These are phyloP conservation scores for Leishmania mexicana DNA, from an alignment of 208 protist genomes.

Conservation along the genomic window DNA sequence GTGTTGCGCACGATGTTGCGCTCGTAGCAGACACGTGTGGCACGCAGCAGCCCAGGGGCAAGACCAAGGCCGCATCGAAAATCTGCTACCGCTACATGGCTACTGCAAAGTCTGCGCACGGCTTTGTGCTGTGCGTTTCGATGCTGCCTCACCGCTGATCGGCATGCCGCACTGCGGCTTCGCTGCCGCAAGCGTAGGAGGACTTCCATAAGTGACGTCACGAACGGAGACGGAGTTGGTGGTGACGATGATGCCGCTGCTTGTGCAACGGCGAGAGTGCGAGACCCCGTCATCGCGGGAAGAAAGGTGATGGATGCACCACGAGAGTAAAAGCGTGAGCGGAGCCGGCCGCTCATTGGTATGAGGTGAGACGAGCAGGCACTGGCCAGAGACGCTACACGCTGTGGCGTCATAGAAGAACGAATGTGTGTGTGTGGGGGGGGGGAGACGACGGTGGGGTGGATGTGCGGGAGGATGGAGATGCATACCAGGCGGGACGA, in stretches of 20 bases:
- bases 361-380: background rate
- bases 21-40: constrained; percentile 24
- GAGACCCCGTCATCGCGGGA: background rate
- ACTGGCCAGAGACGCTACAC: background rate
- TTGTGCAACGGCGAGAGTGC: background rate
- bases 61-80: background rate
- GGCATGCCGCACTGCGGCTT: background rate
- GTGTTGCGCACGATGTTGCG: constrained; percentile 72
- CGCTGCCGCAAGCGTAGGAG: background rate
- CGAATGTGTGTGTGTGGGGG: background rate
- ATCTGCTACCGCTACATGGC: background rate
- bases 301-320: background rate
- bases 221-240: background rate
- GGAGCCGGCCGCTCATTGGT: background rate
- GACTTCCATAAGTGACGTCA: too few species aligned
- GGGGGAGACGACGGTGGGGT: background rate
- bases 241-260: background rate
- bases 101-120: background rate
- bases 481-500: background rate
- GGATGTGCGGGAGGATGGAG: background rate
- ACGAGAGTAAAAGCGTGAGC: background rate
- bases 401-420: background rate
- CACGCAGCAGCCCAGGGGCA: constrained; percentile 7
- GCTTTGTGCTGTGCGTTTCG: background rate
- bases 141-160: background rate